Percentiles rank a stretch among this genome's conserved stretches.
Evolutionary conservation across 2,329 filamentous ascomycete species (phyloP).

Genomic region (Lasiodiplodia sp.): DNA sequence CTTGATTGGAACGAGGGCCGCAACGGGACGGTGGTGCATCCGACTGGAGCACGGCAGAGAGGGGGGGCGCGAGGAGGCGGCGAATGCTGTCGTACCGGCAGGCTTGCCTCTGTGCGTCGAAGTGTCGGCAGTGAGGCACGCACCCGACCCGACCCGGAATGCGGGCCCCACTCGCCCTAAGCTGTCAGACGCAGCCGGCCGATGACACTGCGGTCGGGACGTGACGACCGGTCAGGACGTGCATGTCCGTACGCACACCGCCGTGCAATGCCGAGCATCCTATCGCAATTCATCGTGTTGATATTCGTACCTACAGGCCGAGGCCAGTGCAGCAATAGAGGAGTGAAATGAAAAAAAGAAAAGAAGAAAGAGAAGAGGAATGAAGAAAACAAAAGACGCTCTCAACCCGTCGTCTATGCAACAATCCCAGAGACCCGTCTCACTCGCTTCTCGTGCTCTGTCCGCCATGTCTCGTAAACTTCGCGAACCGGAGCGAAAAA

Average conservation of each 20-base stretch:
- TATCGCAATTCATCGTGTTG: background rate
- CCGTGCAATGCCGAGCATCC: background rate
- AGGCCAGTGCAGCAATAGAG: background rate
- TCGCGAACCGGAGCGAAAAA: constrained; percentile 52
- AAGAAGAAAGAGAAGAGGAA: background rate
- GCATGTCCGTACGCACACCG: background rate
- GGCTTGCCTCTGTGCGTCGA: background rate
- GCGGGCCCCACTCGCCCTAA: background rate
- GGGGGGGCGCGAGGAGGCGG: background rate
- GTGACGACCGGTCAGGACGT: background rate
- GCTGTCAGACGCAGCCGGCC: constrained; percentile 7
- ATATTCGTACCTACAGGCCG: background rate
- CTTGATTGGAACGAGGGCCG: background rate
- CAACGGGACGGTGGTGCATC: background rate
- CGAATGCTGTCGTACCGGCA: background rate
- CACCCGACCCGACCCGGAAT: constrained; percentile 4
- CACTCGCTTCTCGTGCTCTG: background rate
- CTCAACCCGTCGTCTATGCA: background rate
- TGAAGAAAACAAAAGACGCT: background rate
- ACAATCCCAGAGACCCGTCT: background rate
- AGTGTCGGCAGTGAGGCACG: background rate
- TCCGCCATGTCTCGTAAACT: background rate
- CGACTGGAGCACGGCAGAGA: background rate
- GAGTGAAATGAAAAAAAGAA: background rate
- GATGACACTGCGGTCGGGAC: background rate